Percentiles rank a stretch among this genome's conserved stretches.
These are phyloP conservation scores for Hypoxylon perforatum DNA, from an alignment of 495 filamentous ascomycete species.

Conservation along the genomic window DNA sequence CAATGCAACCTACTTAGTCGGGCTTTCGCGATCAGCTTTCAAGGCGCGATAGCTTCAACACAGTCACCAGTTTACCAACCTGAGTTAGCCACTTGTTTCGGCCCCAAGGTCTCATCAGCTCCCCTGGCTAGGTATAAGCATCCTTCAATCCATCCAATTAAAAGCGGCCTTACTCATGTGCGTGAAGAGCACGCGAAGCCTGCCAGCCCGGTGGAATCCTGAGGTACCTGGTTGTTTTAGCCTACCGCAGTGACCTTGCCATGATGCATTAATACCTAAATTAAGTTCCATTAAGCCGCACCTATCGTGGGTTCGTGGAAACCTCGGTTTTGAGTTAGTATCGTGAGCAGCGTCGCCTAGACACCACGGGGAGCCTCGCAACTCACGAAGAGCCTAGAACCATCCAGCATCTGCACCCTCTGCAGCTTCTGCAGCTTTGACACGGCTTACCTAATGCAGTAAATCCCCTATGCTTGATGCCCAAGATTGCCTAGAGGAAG, in stretches of 20 bases:
- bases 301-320: slow-evolving; percentile 24
- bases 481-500: slow-evolving; percentile 20
- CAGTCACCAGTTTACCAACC: slow-evolving; percentile 2
- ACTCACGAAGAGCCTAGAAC: slow-evolving; percentile 31
- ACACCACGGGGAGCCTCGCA: not conserved
- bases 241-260: slow-evolving; percentile 19
- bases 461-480: slow-evolving; percentile 28
- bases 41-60: slow-evolving; percentile 33
- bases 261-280: slow-evolving; percentile 39
- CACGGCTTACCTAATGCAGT: slow-evolving; percentile 33
- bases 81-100: not conserved
- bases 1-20: slow-evolving; percentile 35
- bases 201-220: slow-evolving; percentile 31
- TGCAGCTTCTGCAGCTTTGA: slow-evolving; percentile 18
- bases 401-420: slow-evolving; percentile 27
- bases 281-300: slow-evolving; percentile 40
- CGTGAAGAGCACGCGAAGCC: slow-evolving; percentile 1
- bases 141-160: slow-evolving; percentile 25
- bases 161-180: slow-evolving; percentile 12
- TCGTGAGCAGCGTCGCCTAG: slow-evolving; percentile 12
- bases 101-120: slow-evolving; percentile 16
- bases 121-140: slow-evolving; percentile 12
- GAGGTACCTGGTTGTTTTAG: slow-evolving; percentile 36
- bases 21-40: slow-evolving; percentile 27
- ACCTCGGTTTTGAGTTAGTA: slow-evolving; percentile 13